A percentile compares a stretch with the other conserved stretches of the same genome.
phyloP scores from a whole-genome alignment of 1,139 yeast species.

The Candida tunisiensis region DNA sequence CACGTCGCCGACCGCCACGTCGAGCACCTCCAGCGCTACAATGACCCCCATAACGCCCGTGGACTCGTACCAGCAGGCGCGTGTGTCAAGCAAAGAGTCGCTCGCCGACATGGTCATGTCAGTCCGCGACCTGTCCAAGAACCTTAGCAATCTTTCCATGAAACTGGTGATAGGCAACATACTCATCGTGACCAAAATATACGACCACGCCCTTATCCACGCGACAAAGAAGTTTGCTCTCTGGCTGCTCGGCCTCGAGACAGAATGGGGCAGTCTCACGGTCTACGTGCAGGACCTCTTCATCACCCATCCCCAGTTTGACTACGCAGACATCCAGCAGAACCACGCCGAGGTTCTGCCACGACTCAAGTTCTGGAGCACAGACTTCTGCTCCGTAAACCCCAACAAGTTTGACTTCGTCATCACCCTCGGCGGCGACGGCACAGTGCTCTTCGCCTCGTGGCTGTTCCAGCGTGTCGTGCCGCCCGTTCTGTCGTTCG shows the following conservation, averaged over 20 bases:
- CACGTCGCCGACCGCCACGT: too few relatives aligned
- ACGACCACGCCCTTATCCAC: conserved; percentile 39
- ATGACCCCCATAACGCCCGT: background rate
- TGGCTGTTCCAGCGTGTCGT: conserved; percentile 46
- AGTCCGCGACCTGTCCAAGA: conserved; percentile 23
- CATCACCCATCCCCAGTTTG: conserved; percentile 27
- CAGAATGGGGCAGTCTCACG: conserved; percentile 2
- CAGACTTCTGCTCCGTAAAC: conserved; percentile 29
- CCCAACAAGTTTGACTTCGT: conserved; percentile 38
- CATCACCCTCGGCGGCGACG: conserved; percentile 66
- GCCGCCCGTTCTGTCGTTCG: conserved; percentile 73
- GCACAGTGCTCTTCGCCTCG: conserved; percentile 61
- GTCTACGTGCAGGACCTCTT: conserved; percentile 36
- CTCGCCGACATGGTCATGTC: conserved; percentile 24
- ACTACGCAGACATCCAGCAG: conserved; percentile 21
- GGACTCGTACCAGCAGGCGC: conserved; percentile 1
- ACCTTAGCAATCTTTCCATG: conserved; percentile 27
- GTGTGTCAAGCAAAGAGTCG: conserved; percentile 18
- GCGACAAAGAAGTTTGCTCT: conserved; percentile 40
- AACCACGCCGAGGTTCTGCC: conserved; percentile 21
- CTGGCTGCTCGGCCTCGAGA: conserved; percentile 28
- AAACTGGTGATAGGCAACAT: conserved; percentile 41
- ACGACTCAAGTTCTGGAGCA: conserved; percentile 40
- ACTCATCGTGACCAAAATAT: conserved; percentile 53
- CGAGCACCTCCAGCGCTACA: too few relatives aligned